phyloP scores from a whole-genome alignment of 2,329 filamentous ascomycete genomes.

The Hypoxylon sp. region DNA sequence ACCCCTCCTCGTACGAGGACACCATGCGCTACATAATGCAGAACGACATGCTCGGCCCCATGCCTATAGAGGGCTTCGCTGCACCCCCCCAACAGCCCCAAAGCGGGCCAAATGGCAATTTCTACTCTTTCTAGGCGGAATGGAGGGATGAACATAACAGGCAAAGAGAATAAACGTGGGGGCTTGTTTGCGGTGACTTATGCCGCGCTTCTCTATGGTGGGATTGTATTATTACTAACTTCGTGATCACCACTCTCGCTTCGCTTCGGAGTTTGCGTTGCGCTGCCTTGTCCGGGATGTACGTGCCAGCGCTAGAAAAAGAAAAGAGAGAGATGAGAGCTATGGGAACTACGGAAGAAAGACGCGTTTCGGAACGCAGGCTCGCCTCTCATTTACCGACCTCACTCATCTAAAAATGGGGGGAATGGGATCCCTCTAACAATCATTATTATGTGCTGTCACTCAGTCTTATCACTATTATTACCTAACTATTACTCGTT shows the following conservation, averaged over 20 bases:
- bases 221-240: conserved; percentile 9
- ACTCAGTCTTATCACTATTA: too few species aligned
- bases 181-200: neutral
- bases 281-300: neutral
- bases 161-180: neutral
- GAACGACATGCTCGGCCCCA: conserved; percentile 46
- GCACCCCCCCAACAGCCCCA: conserved; percentile 19
- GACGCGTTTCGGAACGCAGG: neutral
- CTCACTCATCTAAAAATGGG: neutral
- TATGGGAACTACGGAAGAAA: neutral
- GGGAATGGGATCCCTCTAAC: neutral
- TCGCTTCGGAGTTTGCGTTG: neutral
- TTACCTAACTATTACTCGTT: neutral
- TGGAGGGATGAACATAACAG: neutral
- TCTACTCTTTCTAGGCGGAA: conserved; percentile 28
- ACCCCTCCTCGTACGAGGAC: conserved; percentile 46
- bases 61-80: conserved; percentile 39
- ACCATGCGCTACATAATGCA: conserved; percentile 50
- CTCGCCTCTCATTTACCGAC: neutral
- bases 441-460: neutral
- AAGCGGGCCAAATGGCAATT: conserved; percentile 24
- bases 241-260: neutral
- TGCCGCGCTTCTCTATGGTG: neutral
- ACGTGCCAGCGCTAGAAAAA: neutral
- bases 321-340: neutral